These are phyloP conservation scores for Malassezia caprae DNA, from an alignment of 1,284 basidiomycete genomes.

Conservation along the genomic window DNA sequence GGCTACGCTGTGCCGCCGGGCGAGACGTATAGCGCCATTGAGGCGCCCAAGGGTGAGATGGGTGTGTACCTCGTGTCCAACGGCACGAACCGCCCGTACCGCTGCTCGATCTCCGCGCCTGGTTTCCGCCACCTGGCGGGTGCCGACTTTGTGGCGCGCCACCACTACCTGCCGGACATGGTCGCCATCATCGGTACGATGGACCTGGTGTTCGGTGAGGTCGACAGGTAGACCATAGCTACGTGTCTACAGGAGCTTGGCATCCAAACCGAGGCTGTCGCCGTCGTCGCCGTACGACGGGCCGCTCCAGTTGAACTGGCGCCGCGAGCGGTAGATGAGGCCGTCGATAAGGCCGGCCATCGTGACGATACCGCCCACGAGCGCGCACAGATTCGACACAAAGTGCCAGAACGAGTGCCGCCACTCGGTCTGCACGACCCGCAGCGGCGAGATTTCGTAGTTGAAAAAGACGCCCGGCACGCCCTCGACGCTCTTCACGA, in stretches of 20 bases:
- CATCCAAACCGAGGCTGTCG: slow-evolving; percentile 9
- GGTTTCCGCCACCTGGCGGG: slow-evolving; percentile 47
- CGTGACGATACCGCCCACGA: slow-evolving; percentile 91
- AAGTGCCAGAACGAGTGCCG: slow-evolving; percentile 94
- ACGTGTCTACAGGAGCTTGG: slow-evolving; percentile 10
- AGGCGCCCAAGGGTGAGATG: slow-evolving; percentile 99
- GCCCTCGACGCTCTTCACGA: slow-evolving; percentile 67
- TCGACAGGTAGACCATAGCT: slow-evolving; percentile 26
- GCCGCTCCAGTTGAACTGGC: background rate
- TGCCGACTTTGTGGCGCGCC: slow-evolving; percentile 42
- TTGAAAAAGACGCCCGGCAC: slow-evolving; percentile 54
- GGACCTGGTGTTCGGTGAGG: slow-evolving; percentile 48
- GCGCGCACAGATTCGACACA: slow-evolving; percentile 72
- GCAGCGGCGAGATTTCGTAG: slow-evolving; percentile 59
- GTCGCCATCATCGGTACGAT: slow-evolving; percentile 47
- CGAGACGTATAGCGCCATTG: slow-evolving; percentile 94
- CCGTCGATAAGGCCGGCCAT: slow-evolving; percentile 86
- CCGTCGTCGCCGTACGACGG: slow-evolving; percentile 16
- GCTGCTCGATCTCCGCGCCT: slow-evolving; percentile 46
- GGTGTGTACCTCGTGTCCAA: slow-evolving; percentile 48
- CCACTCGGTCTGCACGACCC: slow-evolving; percentile 49
- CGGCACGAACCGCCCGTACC: slow-evolving; percentile 46
- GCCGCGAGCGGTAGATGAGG: slow-evolving; percentile 58
- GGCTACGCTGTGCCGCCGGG: slow-evolving; percentile 91
- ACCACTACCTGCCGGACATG: slow-evolving; percentile 44